These are phyloP conservation scores for Ashbya aceris DNA, from an alignment of 1,139 yeast genomes.

Conservation along the genomic window DNA sequence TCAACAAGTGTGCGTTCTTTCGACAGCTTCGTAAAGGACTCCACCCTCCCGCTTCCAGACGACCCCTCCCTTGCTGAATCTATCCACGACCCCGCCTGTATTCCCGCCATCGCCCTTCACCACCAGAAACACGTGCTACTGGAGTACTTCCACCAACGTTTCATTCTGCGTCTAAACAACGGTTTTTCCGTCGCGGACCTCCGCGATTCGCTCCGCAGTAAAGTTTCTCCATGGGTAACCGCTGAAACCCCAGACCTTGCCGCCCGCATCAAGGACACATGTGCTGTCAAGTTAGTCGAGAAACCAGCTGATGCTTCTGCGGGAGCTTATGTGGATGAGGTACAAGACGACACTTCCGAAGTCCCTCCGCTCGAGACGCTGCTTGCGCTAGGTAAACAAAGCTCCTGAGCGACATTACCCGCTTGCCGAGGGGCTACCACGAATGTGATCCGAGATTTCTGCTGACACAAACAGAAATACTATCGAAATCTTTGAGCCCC, in stretches of 20 bases:
- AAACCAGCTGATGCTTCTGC: slow-evolving; percentile 1
- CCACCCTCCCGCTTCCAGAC: slow-evolving; percentile 5
- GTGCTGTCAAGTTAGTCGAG: slow-evolving; percentile 14
- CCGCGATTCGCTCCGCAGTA: slow-evolving; percentile 10
- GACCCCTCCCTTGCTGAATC: neutral
- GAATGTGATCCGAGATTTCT: too few relatives aligned
- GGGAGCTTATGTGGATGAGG: slow-evolving; percentile 10
- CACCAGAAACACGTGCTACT: slow-evolving; percentile 20
- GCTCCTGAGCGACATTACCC: too few relatives aligned
- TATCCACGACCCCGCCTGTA: slow-evolving; percentile 15
- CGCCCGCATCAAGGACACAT: slow-evolving; percentile 10
- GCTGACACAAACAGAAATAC: too few relatives aligned
- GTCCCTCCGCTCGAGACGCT: slow-evolving; percentile 20
- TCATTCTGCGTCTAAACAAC: slow-evolving; percentile 8
- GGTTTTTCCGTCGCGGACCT: slow-evolving; percentile 17
- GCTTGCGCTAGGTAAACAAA: slow-evolving; percentile 11
- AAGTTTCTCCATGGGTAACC: slow-evolving; percentile 11
- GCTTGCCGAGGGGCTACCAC: too few relatives aligned
- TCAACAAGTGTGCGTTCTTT: slow-evolving; percentile 1
- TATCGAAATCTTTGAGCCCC: too few relatives aligned
- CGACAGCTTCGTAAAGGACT: slow-evolving; percentile 1
- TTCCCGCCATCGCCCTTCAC: slow-evolving; percentile 21
- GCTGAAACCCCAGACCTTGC: slow-evolving; percentile 5
- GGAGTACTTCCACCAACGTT: slow-evolving; percentile 21
- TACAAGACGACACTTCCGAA: slow-evolving; percentile 9